These are phyloP conservation scores for Nitzschia sp. DNA, from an alignment of 108 stramenopile species.

Conservation along the genomic window DNA sequence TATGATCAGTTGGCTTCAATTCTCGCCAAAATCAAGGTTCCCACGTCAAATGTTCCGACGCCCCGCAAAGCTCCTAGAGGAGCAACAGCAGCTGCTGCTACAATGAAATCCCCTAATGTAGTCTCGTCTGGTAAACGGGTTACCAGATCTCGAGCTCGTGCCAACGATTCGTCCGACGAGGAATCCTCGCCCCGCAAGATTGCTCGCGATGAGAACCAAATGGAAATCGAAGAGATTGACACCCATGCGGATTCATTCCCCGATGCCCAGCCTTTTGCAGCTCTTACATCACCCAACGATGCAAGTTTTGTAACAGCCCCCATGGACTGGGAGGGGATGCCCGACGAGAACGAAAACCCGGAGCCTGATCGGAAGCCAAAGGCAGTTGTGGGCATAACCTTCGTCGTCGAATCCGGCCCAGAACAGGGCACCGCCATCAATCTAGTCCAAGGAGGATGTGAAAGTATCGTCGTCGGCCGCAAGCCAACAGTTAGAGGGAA, in stretches of 20 bases:
- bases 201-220: constrained; percentile 17
- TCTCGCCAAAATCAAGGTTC: constrained; percentile 20
- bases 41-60: neutral
- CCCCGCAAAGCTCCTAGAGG: neutral
- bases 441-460: constrained; percentile 25
- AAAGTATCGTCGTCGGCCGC: constrained; percentile 22
- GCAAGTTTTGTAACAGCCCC: neutral
- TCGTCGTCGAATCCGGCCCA: constrained; percentile 11
- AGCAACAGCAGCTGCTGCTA: neutral
- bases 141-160: constrained; percentile 4
- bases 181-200: constrained; percentile 16
- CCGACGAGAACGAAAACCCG: constrained; percentile 28
- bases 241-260: neutral
- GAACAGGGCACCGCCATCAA: constrained; percentile 13
- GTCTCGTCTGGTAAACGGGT: constrained; percentile 2
- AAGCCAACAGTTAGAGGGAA: neutral
- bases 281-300: neutral
- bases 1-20: constrained; percentile 50
- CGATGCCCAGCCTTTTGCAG: neutral
- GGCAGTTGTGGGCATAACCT: constrained; percentile 2
- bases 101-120: neutral
- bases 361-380: constrained; percentile 7
- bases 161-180: neutral
- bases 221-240: constrained; percentile 12
- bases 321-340: constrained; percentile 45